A percentile compares a stretch with the other conserved stretches of the same genome.
Evolutionary conservation across 129 eudicot genomes (phyloP).

Genomic region (Sambucus nigra): DNA sequence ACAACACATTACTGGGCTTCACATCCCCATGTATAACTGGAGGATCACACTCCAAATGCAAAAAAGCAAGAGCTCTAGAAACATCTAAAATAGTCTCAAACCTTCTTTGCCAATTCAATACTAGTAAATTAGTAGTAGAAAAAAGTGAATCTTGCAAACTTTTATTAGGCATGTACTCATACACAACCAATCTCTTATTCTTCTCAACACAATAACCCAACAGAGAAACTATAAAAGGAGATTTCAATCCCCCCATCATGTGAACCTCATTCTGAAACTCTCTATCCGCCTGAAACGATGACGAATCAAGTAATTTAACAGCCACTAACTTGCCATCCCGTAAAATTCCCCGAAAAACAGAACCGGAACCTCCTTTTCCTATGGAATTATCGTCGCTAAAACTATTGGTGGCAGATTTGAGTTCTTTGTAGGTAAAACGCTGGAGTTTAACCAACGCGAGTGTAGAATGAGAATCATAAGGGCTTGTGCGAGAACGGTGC

Average conservation of each 20-base stretch:
- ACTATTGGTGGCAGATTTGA: constrained; percentile 68
- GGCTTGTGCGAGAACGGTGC: constrained; percentile 64
- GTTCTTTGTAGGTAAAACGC: constrained; percentile 61
- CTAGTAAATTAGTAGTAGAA: constrained; percentile 23
- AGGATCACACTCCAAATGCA: constrained; percentile 88
- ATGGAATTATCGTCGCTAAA: constrained; percentile 52
- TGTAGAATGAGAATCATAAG: constrained; percentile 51
- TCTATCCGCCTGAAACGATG: constrained; percentile 47
- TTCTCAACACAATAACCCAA: constrained; percentile 76
- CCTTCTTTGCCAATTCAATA: constrained; percentile 60
- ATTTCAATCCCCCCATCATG: constrained; percentile 60
- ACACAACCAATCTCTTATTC: constrained; percentile 58
- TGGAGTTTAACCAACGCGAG: constrained; percentile 55
- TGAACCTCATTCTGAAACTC: constrained; percentile 84
- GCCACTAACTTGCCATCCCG: constrained; percentile 76
- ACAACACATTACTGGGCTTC: constrained; percentile 92
- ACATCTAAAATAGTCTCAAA: constrained; percentile 58
- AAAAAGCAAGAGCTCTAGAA: constrained; percentile 65
- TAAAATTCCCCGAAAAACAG: constrained; percentile 72
- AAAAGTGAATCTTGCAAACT: constrained; percentile 81
- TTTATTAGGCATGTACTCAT: constrained; percentile 88
- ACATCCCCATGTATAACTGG: constrained; percentile 97
- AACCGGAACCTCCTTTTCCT: constrained; percentile 91
- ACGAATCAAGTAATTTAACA: constrained; percentile 59
- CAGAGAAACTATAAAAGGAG: constrained; percentile 56